These are phyloP conservation scores for Globisporangium uncinulatum DNA, from an alignment of 352 stramenopile species.

Conservation along the genomic window DNA sequence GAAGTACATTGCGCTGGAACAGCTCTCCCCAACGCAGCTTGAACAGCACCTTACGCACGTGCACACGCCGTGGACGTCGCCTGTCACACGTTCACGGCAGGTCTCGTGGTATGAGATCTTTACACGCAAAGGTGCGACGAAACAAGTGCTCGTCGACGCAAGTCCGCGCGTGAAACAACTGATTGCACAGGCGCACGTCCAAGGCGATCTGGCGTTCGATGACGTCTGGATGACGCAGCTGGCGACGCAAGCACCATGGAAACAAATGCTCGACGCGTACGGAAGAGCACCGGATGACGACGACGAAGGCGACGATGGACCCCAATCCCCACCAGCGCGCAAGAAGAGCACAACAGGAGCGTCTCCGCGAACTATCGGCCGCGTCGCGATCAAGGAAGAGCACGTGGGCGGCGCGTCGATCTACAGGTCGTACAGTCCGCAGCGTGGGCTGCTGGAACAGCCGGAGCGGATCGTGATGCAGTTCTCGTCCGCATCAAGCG, in stretches of 20 bases:
- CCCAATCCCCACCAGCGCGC: background rate
- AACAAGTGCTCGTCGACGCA: background rate
- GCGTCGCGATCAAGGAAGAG: background rate
- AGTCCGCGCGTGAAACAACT: background rate
- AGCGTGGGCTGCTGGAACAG: background rate
- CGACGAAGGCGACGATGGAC: background rate
- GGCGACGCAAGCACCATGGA: slow-evolving; percentile 1
- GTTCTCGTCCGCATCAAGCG: background rate
- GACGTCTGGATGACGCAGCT: slow-evolving; percentile 1
- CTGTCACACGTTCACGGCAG: background rate
- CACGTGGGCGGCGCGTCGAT: background rate
- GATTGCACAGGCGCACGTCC: slow-evolving; percentile 2
- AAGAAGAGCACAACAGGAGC: background rate
- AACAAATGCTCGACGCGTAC: slow-evolving; percentile 6
- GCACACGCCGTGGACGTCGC: slow-evolving; percentile 4
- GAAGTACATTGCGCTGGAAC: slow-evolving; percentile 2
- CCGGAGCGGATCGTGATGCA: background rate
- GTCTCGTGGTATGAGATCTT: slow-evolving; percentile 6
- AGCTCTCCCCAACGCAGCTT: background rate
- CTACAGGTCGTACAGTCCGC: background rate
- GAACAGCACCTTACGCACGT: slow-evolving; percentile 4
- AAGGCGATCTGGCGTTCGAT: slow-evolving; percentile 1
- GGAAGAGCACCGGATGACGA: background rate
- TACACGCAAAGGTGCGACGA: background rate
- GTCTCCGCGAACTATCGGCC: no score